A percentile compares a stretch with the other conserved stretches of the same genome.
Conservation (phyloP, 148 eudicot species). For the Chenopodium formosanum region DNA sequence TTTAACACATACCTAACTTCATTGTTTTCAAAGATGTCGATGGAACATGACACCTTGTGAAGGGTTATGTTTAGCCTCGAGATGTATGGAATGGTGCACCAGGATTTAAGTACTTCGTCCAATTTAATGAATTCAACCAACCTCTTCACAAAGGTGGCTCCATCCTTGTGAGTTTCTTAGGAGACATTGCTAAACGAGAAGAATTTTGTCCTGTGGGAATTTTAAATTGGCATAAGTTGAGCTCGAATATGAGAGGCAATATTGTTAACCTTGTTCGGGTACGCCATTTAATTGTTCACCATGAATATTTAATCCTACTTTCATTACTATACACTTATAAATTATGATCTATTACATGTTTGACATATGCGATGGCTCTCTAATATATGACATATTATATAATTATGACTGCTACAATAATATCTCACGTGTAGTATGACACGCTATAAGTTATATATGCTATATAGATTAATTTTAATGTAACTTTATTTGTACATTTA, state of each 20-base stretch:
- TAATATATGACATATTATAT: too few species aligned
- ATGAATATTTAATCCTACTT: too few species aligned
- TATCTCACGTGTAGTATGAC: too few species aligned
- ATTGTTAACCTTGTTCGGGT: not conserved
- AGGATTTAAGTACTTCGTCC: not conserved
- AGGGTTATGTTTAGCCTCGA: not conserved
- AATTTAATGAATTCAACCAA: not conserved
- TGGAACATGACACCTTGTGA: not conserved
- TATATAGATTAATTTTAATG: not conserved
- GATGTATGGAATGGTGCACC: not conserved
- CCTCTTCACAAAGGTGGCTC: not conserved
- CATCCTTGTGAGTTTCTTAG: not conserved
- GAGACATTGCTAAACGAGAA: not conserved
- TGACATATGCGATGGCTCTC: too few species aligned
- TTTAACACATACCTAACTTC: not conserved
- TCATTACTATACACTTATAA: too few species aligned
- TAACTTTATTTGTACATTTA: not conserved
- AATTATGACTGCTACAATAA: too few species aligned
- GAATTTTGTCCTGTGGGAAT: not conserved
- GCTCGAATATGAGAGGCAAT: not conserved
- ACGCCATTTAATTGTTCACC: not conserved
- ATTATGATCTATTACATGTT: too few species aligned
- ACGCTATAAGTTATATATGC: too few species aligned
- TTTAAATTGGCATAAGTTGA: not conserved
- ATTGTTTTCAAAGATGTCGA: not conserved